These are phyloP conservation scores for Mortierella sp. DNA, from an alignment of 371 early-diverging fungal species.

Conservation along the genomic window DNA sequence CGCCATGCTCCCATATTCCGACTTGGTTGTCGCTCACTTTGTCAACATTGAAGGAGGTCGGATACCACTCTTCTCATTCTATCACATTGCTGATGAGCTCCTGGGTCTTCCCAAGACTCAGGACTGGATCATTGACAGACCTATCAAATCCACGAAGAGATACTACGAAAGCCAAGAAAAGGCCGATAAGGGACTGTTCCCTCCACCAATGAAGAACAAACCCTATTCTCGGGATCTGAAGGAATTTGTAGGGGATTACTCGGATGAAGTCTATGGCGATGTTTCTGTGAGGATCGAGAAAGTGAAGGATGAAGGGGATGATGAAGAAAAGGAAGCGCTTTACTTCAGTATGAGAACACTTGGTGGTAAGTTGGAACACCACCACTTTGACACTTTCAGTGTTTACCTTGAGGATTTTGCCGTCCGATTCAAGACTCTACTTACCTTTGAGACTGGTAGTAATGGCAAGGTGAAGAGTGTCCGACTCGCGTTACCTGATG, in stretches of 20 bases:
- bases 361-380: conserved; percentile 16
- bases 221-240: conserved; percentile 6
- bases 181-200: background rate
- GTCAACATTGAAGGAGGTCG: background rate
- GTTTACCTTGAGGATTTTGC: background rate
- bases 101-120: conserved; percentile 23
- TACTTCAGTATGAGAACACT: background rate
- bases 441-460: conserved; percentile 2
- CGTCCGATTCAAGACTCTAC: background rate
- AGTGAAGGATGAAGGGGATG: background rate
- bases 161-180: background rate
- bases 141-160: background rate
- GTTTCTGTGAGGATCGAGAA: conserved; percentile 4
- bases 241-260: conserved; percentile 15
- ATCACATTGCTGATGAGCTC: conserved; percentile 12
- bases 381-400: conserved; percentile 32
- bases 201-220: conserved; percentile 14
- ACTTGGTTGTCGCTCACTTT: conserved; percentile 7
- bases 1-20: conserved; percentile 11
- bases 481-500: too few species aligned
- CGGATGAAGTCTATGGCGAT: conserved; percentile 9
- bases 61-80: background rate
- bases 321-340: too few species aligned
- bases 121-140: conserved; percentile 7
- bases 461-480: conserved; percentile 14